Evolutionary conservation across 148 eudicot species (phyloP).

Genomic region (Spergularia bocconei): DNA sequence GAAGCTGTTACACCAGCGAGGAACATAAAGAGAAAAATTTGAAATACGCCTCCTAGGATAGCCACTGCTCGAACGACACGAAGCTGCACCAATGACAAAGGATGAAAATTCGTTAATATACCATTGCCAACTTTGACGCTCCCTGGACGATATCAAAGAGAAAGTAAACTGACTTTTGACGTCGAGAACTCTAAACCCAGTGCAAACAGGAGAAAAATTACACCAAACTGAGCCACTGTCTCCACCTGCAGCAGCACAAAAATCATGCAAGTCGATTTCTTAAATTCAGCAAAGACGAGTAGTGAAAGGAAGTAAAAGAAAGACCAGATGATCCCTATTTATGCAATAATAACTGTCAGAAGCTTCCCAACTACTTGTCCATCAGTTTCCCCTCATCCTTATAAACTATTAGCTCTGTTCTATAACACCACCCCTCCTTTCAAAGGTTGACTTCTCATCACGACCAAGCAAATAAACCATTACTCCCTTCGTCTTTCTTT

Average conservation of each 20-base stretch:
- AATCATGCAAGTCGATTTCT: not conserved
- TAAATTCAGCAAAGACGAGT: not conserved
- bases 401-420: not conserved
- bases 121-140: conserved; percentile 7
- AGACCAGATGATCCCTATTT: not conserved
- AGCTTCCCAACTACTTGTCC: not conserved
- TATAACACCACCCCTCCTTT: not conserved
- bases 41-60: conserved; percentile 82
- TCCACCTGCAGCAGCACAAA: conserved; percentile 60
- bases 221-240: conserved; percentile 99
- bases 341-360: not conserved
- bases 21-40: conserved; percentile 91
- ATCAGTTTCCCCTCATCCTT: not conserved
- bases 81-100: conserved; percentile 49
- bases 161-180: conserved; percentile 54
- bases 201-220: conserved; percentile 94
- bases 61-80: conserved; percentile 98
- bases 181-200: conserved; percentile 94
- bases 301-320: not conserved
- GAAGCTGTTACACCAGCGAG: conserved; percentile 85
- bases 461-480: not conserved
- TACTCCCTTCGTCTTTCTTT: no score
- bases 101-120: conserved; percentile 5
- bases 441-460: not conserved
- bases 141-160: not conserved